Percentiles rank a stretch among this genome's conserved stretches.
Conservation (phyloP, 2,329 filamentous ascomycete genomes). For the Penicillium palitans region DNA sequence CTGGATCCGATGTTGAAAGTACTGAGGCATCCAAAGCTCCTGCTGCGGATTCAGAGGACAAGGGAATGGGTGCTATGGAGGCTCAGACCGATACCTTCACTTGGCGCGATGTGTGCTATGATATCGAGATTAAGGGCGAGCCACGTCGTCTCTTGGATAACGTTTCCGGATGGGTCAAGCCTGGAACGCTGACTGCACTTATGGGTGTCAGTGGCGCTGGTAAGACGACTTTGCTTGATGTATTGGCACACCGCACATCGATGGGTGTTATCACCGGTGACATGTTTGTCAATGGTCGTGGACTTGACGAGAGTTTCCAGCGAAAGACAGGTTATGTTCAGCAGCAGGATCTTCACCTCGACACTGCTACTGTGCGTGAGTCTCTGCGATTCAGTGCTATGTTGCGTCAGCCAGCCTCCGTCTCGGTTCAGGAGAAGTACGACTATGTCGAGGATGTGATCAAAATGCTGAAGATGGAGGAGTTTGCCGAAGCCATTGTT, state of each 20-base stretch:
- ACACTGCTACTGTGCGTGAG: conserved; percentile 82
- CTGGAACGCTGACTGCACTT: conserved; percentile 80
- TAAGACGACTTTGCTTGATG: conserved; percentile 85
- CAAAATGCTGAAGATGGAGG: conserved; percentile 80
- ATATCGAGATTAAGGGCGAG: conserved; percentile 74
- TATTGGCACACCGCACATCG: conserved; percentile 76
- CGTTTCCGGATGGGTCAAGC: conserved; percentile 90
- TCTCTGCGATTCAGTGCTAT: conserved; percentile 81
- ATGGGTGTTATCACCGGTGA: conserved; percentile 86
- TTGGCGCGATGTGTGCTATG: conserved; percentile 78
- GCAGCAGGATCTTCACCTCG: conserved; percentile 83
- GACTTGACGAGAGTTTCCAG: conserved; percentile 56
- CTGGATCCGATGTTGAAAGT: conserved; percentile 51
- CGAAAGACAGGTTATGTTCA: conserved; percentile 59
- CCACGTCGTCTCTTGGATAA: conserved; percentile 74
- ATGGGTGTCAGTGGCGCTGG: conserved; percentile 90
- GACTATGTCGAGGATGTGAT: conserved; percentile 87
- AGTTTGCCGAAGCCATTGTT: conserved; percentile 84
- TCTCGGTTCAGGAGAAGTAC: conserved; percentile 71
- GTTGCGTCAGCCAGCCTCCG: conserved; percentile 75
- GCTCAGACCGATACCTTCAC: conserved; percentile 74
- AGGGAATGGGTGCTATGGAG: conserved; percentile 44
- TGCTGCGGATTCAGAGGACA: neutral
- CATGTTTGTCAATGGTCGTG: conserved; percentile 73
- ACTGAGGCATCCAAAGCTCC: neutral